These are phyloP conservation scores for Nasturtium officinale DNA, from an alignment of 345 rosid species.

Conservation along the genomic window DNA sequence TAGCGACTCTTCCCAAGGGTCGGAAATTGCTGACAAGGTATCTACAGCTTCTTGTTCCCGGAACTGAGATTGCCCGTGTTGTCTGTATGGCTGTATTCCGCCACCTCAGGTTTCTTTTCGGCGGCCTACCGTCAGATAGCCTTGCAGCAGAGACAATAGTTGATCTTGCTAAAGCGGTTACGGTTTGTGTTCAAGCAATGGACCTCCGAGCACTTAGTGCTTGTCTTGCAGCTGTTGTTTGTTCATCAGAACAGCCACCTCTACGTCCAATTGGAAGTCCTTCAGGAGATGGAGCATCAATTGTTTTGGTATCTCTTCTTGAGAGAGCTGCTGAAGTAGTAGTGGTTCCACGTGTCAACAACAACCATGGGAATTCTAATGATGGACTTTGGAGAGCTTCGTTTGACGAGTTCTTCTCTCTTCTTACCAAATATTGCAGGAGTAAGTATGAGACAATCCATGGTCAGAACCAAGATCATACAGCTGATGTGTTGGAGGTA, in stretches of 20 bases:
- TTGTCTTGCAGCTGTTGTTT: slow-evolving; percentile 96
- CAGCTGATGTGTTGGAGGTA: slow-evolving; percentile 56
- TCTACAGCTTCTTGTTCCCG: slow-evolving; percentile 79
- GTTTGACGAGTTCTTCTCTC: slow-evolving; percentile 80
- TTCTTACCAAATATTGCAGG: slow-evolving; percentile 89
- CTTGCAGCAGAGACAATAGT: slow-evolving; percentile 65
- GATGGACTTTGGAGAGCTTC: slow-evolving; percentile 93
- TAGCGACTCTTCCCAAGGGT: slow-evolving; percentile 85
- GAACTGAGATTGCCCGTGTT: slow-evolving; percentile 79
- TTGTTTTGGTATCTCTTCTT: slow-evolving; percentile 72
- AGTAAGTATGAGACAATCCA: slow-evolving; percentile 80
- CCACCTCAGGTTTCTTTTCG: slow-evolving; percentile 86
- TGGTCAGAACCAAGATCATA: slow-evolving; percentile 48
- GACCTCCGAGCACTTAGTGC: slow-evolving; percentile 86
- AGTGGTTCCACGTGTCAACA: slow-evolving; percentile 48
- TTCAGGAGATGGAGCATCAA: slow-evolving; percentile 86
- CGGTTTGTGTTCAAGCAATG: slow-evolving; percentile 71
- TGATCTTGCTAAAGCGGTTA: slow-evolving; percentile 67
- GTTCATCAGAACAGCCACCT: slow-evolving; percentile 97
- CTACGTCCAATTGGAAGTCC: slow-evolving; percentile 90
- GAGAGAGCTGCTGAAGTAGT: slow-evolving; percentile 82
- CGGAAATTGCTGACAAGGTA: slow-evolving; percentile 66
- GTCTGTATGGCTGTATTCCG: slow-evolving; percentile 94
- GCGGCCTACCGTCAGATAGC: slow-evolving; percentile 68
- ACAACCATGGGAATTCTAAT: slow-evolving; percentile 49